These are phyloP conservation scores for Botryosphaeria dothidea DNA, from an alignment of 2,329 filamentous ascomycete species.

Conservation along the genomic window DNA sequence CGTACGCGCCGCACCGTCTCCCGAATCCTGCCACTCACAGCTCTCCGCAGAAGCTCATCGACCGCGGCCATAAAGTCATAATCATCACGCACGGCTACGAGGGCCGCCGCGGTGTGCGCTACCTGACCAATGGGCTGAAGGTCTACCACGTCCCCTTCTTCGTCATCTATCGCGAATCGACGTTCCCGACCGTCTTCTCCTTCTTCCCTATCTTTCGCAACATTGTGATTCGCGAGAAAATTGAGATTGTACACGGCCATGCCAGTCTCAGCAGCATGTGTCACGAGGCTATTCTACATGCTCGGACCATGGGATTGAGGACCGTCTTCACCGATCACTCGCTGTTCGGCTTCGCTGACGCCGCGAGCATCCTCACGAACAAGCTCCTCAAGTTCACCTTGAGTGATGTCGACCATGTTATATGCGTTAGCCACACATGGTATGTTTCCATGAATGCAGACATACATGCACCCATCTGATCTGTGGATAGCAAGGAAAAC, in stretches of 20 bases:
- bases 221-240: constrained; percentile 89
- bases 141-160: constrained; percentile 97
- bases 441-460: constrained; percentile 40
- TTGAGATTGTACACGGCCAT: constrained; percentile 98
- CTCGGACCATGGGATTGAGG: constrained; percentile 89
- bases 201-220: constrained; percentile 98
- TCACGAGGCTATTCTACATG: constrained; percentile 92
- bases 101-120: constrained; percentile 86
- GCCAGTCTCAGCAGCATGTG: constrained; percentile 90
- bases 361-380: constrained; percentile 92
- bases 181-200: constrained; percentile 95
- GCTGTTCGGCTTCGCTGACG: constrained; percentile 95
- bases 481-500: constrained; percentile 80
- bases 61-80: constrained; percentile 96
- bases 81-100: constrained; percentile 96
- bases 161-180: constrained; percentile 90
- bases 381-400: constrained; percentile 95
- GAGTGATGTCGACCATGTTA: constrained; percentile 96
- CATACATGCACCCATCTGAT: neutral
- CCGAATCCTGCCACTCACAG: neutral
- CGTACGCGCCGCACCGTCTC: constrained; percentile 22
- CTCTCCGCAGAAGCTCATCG: constrained; percentile 74
- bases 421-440: constrained; percentile 98
- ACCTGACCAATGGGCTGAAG: constrained; percentile 95
- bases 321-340: constrained; percentile 98